Evolutionary conservation across 2,329 filamentous ascomycete species (phyloP).

Genomic region (Dissoconium aciculare): DNA sequence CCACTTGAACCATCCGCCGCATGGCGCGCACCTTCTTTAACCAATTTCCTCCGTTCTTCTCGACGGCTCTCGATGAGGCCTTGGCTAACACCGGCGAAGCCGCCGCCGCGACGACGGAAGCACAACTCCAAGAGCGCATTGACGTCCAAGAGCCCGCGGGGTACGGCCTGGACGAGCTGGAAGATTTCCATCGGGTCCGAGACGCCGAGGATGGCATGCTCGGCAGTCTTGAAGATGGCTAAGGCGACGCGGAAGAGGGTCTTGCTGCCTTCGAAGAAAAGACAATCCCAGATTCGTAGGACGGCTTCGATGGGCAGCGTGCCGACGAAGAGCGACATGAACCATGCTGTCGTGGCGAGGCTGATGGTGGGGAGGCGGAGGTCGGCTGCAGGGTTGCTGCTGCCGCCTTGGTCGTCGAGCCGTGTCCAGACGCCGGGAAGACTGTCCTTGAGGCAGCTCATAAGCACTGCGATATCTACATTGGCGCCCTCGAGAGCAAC

Average conservation of each 20-base stretch:
- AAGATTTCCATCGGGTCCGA: slow-evolving; percentile 90
- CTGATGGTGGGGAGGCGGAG: slow-evolving; percentile 70
- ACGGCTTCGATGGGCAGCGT: slow-evolving; percentile 85
- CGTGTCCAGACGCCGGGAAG: slow-evolving; percentile 77
- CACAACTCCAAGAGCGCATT: slow-evolving; percentile 71
- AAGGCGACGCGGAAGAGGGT: slow-evolving; percentile 85
- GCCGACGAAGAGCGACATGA: slow-evolving; percentile 94
- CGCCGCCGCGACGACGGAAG: slow-evolving; percentile 47
- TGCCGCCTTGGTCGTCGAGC: slow-evolving; percentile 59
- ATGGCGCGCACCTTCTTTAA: slow-evolving; percentile 13
- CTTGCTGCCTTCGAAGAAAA: slow-evolving; percentile 90
- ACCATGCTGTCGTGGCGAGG: slow-evolving; percentile 87
- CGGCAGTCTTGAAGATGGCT: slow-evolving; percentile 78
- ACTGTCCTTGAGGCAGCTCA: slow-evolving; percentile 68
- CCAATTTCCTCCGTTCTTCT: slow-evolving; percentile 39
- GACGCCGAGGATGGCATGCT: slow-evolving; percentile 63
- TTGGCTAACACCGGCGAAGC: slow-evolving; percentile 69
- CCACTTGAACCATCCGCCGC: no score
- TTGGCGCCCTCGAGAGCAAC: slow-evolving; percentile 82
- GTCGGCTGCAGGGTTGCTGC: slow-evolving; percentile 25
- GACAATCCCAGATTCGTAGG: slow-evolving; percentile 83
- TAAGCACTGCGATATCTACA: slow-evolving; percentile 83
- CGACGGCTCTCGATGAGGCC: slow-evolving; percentile 64
- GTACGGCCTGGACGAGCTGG: slow-evolving; percentile 78
- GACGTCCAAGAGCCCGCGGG: slow-evolving; percentile 64